Conservation (phyloP, 345 rosid genomes). For the Eucalyptus shirleyi region DNA sequence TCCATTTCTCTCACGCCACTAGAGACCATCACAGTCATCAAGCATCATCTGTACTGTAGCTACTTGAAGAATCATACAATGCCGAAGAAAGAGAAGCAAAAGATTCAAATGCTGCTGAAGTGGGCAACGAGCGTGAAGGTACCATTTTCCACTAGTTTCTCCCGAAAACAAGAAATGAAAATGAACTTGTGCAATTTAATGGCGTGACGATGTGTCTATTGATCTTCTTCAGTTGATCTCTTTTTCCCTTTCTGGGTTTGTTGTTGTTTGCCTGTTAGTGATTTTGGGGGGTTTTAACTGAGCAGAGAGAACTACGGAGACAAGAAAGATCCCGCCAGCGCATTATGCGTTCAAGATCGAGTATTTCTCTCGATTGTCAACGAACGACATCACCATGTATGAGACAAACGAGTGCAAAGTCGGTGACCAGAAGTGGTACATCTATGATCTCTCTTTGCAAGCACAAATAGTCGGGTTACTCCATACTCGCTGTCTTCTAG, state of each 20-base stretch:
- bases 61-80: not conserved
- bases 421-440: not conserved
- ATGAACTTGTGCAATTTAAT: not conserved
- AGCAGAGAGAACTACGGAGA: not conserved
- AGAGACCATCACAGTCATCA: not conserved
- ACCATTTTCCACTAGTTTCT: not conserved
- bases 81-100: not conserved
- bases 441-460: not conserved
- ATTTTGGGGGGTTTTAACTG: not conserved
- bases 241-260: not conserved
- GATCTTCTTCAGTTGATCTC: not conserved
- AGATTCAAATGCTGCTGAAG: not conserved
- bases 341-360: not conserved
- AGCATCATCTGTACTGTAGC: not conserved
- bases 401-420: not conserved
- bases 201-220: not conserved
- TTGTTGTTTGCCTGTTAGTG: not conserved
- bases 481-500: not conserved
- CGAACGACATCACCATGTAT: not conserved
- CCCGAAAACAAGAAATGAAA: not conserved
- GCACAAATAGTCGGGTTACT: not conserved
- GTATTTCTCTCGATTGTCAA: not conserved
- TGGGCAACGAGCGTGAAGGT: not conserved
- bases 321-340: not conserved
- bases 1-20: not conserved